Percentiles rank a stretch among this genome's conserved stretches.
phyloP scores from a whole-genome alignment of 139 green algal genomes.

The Chlamydomonas asymmetrica region DNA sequence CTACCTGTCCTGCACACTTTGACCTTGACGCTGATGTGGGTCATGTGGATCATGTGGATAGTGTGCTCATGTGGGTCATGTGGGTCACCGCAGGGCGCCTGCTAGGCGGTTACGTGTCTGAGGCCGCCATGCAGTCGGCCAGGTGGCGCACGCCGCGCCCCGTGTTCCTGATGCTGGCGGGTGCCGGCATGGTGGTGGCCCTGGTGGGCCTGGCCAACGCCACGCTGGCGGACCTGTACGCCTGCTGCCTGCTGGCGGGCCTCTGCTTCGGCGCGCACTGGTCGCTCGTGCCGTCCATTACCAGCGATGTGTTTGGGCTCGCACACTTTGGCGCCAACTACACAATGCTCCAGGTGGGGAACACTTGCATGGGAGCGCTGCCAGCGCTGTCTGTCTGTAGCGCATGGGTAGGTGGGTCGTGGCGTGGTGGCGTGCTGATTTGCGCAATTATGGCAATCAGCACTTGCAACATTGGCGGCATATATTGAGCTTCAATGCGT shows the following conservation, averaged over 20 bases:
- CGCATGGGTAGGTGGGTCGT: neutral
- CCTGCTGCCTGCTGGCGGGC: constrained; percentile 47
- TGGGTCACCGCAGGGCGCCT: constrained; percentile 62
- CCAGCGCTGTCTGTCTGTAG: neutral
- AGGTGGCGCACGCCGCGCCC: constrained; percentile 46
- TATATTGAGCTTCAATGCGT: too few relatives aligned
- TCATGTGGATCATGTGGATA: too few relatives aligned
- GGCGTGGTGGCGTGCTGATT: neutral
- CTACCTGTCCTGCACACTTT: too few relatives aligned
- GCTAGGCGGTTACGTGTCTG: constrained; percentile 53
- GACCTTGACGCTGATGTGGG: too few relatives aligned
- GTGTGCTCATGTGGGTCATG: too few relatives aligned
- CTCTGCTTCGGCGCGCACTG: constrained; percentile 79
- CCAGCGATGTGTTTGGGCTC: constrained; percentile 69
- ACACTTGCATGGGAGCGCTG: neutral
- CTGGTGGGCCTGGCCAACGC: constrained; percentile 5
- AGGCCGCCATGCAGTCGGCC: constrained; percentile 55
- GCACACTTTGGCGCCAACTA: constrained; percentile 63
- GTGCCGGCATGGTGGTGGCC: constrained; percentile 7
- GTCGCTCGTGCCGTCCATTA: constrained; percentile 74
- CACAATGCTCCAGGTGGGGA: constrained; percentile 37
- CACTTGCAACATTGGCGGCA: too few relatives aligned
- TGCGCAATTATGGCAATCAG: neutral
- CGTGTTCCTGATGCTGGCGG: constrained; percentile 38
- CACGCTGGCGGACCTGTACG: constrained; percentile 12